Evolutionary conservation across 2,329 filamentous ascomycete genomes (phyloP), one percentile per base, ranked within the genome.

Genomic region (Erysiphe pulchra): DNA sequence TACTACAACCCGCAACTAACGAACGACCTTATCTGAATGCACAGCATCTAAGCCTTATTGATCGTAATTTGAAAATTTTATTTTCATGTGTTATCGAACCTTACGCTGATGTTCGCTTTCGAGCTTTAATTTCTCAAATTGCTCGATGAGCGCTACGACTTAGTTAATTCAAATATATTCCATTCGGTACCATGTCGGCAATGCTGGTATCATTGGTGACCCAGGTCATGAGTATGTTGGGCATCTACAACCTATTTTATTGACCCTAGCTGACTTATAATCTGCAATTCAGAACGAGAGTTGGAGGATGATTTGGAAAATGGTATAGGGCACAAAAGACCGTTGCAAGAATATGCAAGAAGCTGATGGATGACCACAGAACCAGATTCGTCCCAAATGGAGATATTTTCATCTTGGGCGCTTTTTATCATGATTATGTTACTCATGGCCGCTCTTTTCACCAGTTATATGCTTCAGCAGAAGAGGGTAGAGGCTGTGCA

Each of bases 401-500:
- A 98, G 66, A 81, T 93, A 52, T 83, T 85, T 59, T 80, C 86
- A 55, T 94, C 90, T 65, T 94, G 84, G 85, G 86, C 87, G 30
- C 76, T 98, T 53, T 93, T 94, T 64, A 98, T 98, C 58, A 75
- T 92, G 55, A 93, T 98, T 55, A 73, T 84, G 65, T 75, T 98
- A 55, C 76, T 98, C 56, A 93, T 95, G 54, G 73, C 81, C 52
- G 87, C 90, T 50, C 82, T 98, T 55, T 92, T 95, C 62, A 92
- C 85, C 40, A 94, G 86, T 68, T 98, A 98, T 65, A 80, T 92
- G 54, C 72, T 98, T 49, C 87, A 95, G 63, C 83, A 90, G 65
- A 86, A 83, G 64, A 94, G 92, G 65, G 86, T 98, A 47, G 90
- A 94, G 57, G 90, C 90, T 28, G 80, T 98, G 46, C 90, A 98